Base-by-base conservation (phyloP, 306 rosid genomes). In the Alnus rubra region DNA sequence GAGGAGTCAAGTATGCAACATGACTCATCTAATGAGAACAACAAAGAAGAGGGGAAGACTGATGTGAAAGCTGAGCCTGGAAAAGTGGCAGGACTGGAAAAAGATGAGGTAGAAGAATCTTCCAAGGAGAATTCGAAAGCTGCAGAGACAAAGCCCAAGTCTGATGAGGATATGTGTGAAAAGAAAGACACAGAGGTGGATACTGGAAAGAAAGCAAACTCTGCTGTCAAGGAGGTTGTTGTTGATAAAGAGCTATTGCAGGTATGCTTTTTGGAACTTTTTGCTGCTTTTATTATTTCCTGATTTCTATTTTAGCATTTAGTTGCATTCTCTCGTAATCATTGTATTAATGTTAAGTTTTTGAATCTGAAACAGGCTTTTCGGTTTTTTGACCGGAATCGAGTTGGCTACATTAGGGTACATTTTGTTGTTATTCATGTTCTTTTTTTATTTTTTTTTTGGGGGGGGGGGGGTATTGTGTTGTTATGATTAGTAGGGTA, bases 351-450 rank as follows among this genome's bases (percentile, higher is more conserved):
- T 77, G 42, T 6, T 52, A 45, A 18, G 45, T 31, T 79, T 76
- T 76, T 30, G 54, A 44, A 74, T 85, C 73, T 77, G 74, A 79
- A 84, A 67, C 89, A 95, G 99, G 99, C 99, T 69, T 95, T 95
- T 76, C 82, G 97, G 76, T 95, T 95, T 82, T 95, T 93, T 39
- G 99, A 95, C 79, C 91, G 94, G 33, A 92, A 95, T 73, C 89
- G 78, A 30, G 97, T 58, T 47, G 99, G 99, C 80, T 86, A 84
- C 83, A 78, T 93, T 67, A 92, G 99, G 94, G 99, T 95, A 89
- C 83, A 76, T 30, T 14, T 70, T 62, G 23, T 44, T 35, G 42
- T 71, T 15, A 37, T 42, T 16, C 35, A 4, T 48, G 49, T 42
- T 11, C 39, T 65, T 33, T 11, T 71, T 18, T 14, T 39, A n/a